These are phyloP conservation scores for Diaporthe sp. DNA, from an alignment of 2,329 filamentous ascomycete genomes.

Conservation along the genomic window DNA sequence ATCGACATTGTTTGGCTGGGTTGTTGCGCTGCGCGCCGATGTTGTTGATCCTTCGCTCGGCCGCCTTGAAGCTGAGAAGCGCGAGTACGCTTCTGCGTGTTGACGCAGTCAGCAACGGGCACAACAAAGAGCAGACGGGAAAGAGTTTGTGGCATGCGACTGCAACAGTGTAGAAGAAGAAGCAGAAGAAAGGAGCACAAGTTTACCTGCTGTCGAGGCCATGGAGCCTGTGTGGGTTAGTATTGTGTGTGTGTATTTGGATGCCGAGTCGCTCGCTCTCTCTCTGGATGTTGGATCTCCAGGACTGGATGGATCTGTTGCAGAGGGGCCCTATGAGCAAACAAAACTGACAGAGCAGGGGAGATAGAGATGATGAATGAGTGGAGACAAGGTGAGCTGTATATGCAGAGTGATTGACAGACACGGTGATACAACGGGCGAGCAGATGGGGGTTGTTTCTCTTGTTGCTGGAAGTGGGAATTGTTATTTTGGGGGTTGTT, in stretches of 20 bases:
- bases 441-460: conserved; percentile 18
- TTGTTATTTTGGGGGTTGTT: conserved; percentile 31
- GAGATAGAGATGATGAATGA: conserved; percentile 34
- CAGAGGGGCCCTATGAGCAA: conserved; percentile 18
- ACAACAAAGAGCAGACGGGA: not conserved
- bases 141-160: not conserved
- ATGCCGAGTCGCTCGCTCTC: conserved; percentile 15
- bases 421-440: conserved; percentile 27
- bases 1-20: conserved; percentile 63
- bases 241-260: conserved; percentile 27
- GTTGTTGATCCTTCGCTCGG: conserved; percentile 53
- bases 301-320: too few relatives aligned
- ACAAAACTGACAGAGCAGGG: conserved; percentile 22
- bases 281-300: conserved; percentile 10
- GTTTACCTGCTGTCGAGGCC: conserved; percentile 39
- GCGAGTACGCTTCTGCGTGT: conserved; percentile 37
- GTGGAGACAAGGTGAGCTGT: conserved; percentile 35
- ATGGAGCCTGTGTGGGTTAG: conserved; percentile 33
- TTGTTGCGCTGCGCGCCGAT: conserved; percentile 66
- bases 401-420: conserved; percentile 21
- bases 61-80: conserved; percentile 36
- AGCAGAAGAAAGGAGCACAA: not conserved
- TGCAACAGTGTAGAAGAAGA: not conserved
- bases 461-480: conserved; percentile 32
- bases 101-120: conserved; percentile 22